phyloP scores from a whole-genome alignment of 495 filamentous ascomycete genomes.

The Daldinia bambusicola region DNA sequence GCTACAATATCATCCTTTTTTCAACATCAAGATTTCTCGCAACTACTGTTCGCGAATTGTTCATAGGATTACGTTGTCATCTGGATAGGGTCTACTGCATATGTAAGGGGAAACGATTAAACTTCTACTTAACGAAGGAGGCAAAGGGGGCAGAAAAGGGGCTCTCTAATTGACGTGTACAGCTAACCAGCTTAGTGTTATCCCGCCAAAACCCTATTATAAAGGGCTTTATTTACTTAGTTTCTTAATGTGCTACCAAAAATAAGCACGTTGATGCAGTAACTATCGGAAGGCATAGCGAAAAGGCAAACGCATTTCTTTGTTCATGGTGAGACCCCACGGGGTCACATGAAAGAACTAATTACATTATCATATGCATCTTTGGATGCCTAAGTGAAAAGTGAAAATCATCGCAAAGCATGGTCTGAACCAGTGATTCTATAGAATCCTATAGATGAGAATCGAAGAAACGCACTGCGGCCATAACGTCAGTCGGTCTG shows the following conservation, averaged over 20 bases:
- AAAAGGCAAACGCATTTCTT: not conserved
- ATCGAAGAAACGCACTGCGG: not conserved
- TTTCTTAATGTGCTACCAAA: not conserved
- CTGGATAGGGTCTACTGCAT: too few species aligned
- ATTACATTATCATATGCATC: slow-evolving; percentile 1
- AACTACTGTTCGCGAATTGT: too few species aligned
- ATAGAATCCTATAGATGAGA: not conserved
- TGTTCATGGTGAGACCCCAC: not conserved
- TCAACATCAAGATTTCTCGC: too few species aligned
- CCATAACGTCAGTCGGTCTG: not conserved
- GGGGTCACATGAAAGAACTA: not conserved
- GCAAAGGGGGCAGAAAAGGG: not conserved
- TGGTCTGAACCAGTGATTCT: not conserved
- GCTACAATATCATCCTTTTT: too few species aligned
- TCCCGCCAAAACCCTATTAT: not conserved
- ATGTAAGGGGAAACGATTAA: too few species aligned
- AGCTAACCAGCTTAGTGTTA: not conserved
- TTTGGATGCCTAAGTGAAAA: not conserved
- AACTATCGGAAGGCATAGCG: not conserved
- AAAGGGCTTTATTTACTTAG: not conserved
- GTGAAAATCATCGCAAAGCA: not conserved
- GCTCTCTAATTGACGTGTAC: not conserved
- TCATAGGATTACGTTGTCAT: too few species aligned
- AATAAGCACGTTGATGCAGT: not conserved
- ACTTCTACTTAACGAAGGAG: too few species aligned